Base-by-base conservation (phyloP, 768 basidiomycete species). In the Phlebiopsis flavidoalba region DNA sequence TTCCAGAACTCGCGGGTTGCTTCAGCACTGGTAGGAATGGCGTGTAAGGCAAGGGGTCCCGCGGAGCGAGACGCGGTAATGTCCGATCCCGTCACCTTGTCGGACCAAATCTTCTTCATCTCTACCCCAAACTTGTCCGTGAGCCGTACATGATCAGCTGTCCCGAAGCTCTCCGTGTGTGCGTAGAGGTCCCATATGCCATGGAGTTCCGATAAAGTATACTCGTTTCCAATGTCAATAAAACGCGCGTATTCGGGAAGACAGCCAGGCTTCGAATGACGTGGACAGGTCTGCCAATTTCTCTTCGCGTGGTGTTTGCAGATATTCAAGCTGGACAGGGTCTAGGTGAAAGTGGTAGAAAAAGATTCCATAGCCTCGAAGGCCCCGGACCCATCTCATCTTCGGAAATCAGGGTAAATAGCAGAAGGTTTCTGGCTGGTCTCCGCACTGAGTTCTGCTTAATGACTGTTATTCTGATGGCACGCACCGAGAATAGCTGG, bases 291-390 rank as follows among this genome's bases (percentile, higher is more conserved):
- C 65, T 14, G 76, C 49, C 15, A 83, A 75, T 56, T 72, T 75
- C 6, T n/a, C n/a, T 62, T 61, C 61, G 77, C 80, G 36, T 83
- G 82, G 0, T 62, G 50, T 3, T 72, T 54, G 19, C n/a, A 84
- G n/a, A n/a, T n/a, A n/a, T n/a, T n/a, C 58, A n/a, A 72, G 52
- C 0, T 67, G 52, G 14, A 74, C 65, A 0, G 77, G 62, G 67
- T 82, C 77, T 14, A 84, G 61, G 59, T 74, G 78, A 47, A 82
- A 68, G 63, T 83, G 78, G 61, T 76, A 82, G 69, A 80, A 84
- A 3, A 80, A 74, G n/a, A 55, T 78, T 74, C 80, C 79, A 84
- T 8, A 76, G 64, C 4, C 61, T 65, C 21, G 56, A 8, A 7
- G 5, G 10, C 2, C 21, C 26, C 6, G 17, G 17, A 2, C 62